phyloP scores from a whole-genome alignment of 192 early-diverging fungal species.

The Umbelopsis ramanniana region DNA sequence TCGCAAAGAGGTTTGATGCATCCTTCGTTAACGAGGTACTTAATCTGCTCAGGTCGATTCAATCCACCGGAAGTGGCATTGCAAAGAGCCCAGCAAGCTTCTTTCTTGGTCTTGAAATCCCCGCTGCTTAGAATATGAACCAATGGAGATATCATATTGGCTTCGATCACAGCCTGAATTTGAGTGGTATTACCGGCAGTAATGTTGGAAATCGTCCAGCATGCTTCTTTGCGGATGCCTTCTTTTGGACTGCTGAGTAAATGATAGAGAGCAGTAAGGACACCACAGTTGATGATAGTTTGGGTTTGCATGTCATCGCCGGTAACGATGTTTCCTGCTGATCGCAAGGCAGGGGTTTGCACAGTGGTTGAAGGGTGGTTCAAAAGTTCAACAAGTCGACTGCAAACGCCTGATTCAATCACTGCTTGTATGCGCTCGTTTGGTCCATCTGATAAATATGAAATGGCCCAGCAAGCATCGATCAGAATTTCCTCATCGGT shows the following conservation, averaged over 20 bases:
- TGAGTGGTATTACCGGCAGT: slow-evolving; percentile 50
- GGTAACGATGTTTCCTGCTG: slow-evolving; percentile 82
- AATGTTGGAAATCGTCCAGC: slow-evolving; percentile 61
- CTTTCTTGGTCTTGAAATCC: slow-evolving; percentile 53
- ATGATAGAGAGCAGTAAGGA: slow-evolving; percentile 55
- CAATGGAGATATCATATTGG: slow-evolving; percentile 46
- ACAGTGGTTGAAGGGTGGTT: slow-evolving; percentile 60
- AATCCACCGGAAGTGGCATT: slow-evolving; percentile 49
- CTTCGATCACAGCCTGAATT: slow-evolving; percentile 53
- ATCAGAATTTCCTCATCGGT: slow-evolving; percentile 79
- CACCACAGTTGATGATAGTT: slow-evolving; percentile 69
- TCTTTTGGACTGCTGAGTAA: slow-evolving; percentile 50
- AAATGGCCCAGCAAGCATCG: slow-evolving; percentile 84
- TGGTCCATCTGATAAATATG: slow-evolving; percentile 74
- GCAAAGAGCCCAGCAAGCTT: slow-evolving; percentile 57
- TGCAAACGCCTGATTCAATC: slow-evolving; percentile 75
- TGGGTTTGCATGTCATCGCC: slow-evolving; percentile 83
- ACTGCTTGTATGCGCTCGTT: slow-evolving; percentile 79
- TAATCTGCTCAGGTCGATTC: slow-evolving; percentile 44
- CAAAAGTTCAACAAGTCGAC: slow-evolving; percentile 73
- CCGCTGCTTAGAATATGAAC: slow-evolving; percentile 41
- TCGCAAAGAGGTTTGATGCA: slow-evolving; percentile 58
- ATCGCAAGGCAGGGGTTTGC: slow-evolving; percentile 75
- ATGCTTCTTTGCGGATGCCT: slow-evolving; percentile 53
- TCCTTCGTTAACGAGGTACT: slow-evolving; percentile 47